phyloP scores from a whole-genome alignment of 2,329 filamentous ascomycete genomes.

The Clarireedia sp. region DNA sequence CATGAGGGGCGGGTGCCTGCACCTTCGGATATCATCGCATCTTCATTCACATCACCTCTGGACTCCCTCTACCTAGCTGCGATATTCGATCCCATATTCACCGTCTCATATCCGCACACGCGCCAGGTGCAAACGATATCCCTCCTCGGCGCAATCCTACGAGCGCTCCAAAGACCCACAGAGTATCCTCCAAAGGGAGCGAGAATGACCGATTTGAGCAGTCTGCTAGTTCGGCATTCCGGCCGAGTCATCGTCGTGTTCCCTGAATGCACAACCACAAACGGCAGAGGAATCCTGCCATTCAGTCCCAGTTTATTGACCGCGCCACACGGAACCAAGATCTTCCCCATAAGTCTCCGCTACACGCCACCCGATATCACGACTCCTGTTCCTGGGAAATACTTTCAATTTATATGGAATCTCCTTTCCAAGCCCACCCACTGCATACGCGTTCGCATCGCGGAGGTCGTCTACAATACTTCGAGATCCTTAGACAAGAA shows the following conservation, averaged over 20 bases:
- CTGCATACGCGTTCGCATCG: slow-evolving; percentile 84
- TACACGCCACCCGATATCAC: slow-evolving; percentile 87
- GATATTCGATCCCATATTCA: slow-evolving; percentile 95
- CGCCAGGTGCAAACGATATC: slow-evolving; percentile 69
- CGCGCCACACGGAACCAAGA: slow-evolving; percentile 57
- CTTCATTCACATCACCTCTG: slow-evolving; percentile 85
- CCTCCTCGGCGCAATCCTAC: slow-evolving; percentile 65
- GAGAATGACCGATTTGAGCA: slow-evolving; percentile 51
- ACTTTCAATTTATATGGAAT: slow-evolving; percentile 72
- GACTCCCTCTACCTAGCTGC: slow-evolving; percentile 91
- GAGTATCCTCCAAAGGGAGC: slow-evolving; percentile 38
- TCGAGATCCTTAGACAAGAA: slow-evolving; percentile 28
- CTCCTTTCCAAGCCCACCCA: slow-evolving; percentile 79
- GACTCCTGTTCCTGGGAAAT: slow-evolving; percentile 73
- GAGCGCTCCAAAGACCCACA: slow-evolving; percentile 58
- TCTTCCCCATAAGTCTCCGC: slow-evolving; percentile 85
- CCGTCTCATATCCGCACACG: slow-evolving; percentile 68
- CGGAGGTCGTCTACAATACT: slow-evolving; percentile 58
- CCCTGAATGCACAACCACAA: slow-evolving; percentile 90
- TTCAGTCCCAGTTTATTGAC: slow-evolving; percentile 70
- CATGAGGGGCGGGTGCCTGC: slow-evolving; percentile 68
- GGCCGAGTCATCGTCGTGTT: slow-evolving; percentile 76
- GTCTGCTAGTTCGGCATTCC: slow-evolving; percentile 60
- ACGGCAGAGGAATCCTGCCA: slow-evolving; percentile 81
- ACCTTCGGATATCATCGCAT: slow-evolving; percentile 74